These are phyloP conservation scores for Pichia manshurica DNA, from an alignment of 805 yeast species.

Conservation along the genomic window DNA sequence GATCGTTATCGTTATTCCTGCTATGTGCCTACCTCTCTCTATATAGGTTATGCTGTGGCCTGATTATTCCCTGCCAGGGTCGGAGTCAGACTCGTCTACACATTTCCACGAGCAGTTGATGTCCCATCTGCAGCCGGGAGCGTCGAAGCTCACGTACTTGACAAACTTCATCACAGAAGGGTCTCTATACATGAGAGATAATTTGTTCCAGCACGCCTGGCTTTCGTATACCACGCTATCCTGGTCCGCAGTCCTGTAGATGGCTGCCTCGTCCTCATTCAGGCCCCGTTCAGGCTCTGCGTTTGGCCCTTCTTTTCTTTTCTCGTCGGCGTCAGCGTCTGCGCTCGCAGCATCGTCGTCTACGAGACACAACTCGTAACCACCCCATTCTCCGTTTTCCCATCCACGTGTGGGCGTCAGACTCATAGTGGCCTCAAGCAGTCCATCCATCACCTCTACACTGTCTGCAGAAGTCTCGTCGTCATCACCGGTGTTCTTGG, in stretches of 20 bases:
- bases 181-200: conserved; percentile 76
- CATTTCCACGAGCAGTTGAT: conserved; percentile 75
- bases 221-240: conserved; percentile 73
- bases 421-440: conserved; percentile 74
- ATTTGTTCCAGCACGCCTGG: conserved; percentile 78
- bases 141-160: conserved; percentile 83
- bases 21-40: too few species aligned
- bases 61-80: too few species aligned
- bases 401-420: conserved; percentile 80
- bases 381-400: conserved; percentile 89
- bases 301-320: too few species aligned
- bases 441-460: conserved; percentile 36
- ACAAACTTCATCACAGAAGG: conserved; percentile 83
- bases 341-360: conserved; percentile 41
- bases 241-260: conserved; percentile 62
- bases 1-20: too few species aligned
- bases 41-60: too few species aligned
- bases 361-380: conserved; percentile 89
- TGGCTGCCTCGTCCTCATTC: conserved; percentile 74
- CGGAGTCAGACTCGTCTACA: conserved; percentile 35
- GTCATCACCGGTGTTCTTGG: conserved; percentile 37
- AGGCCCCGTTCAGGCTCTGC: conserved; percentile 11
- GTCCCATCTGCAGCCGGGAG: conserved; percentile 93
- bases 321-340: neutral
- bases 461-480: conserved; percentile 28